Evolutionary conservation across 148 eudicot species (phyloP).

Genomic region (Dianthus caryophyllus): DNA sequence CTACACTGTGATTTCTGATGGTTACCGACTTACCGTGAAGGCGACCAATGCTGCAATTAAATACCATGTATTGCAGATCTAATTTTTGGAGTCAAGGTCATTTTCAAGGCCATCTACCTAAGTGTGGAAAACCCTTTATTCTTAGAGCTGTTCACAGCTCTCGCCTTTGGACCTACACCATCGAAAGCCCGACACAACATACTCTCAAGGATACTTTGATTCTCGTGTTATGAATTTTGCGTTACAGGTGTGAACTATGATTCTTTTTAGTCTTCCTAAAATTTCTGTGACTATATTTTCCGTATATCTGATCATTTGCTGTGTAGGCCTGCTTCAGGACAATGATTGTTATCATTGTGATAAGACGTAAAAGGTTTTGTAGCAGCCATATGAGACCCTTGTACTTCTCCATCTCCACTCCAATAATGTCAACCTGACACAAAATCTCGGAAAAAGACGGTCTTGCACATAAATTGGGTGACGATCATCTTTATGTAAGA

Average conservation of each 20-base stretch:
- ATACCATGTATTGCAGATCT: too few relatives aligned
- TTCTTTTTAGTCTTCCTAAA: background rate
- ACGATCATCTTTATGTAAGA: too few relatives aligned
- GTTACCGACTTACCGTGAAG: too few relatives aligned
- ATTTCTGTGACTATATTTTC: background rate
- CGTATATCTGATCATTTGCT: background rate
- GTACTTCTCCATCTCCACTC: background rate
- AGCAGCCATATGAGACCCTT: constrained; percentile 18
- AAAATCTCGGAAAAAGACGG: too few relatives aligned
- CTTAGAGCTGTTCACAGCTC: background rate
- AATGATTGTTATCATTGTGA: background rate
- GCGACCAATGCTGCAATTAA: too few relatives aligned
- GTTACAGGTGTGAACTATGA: background rate
- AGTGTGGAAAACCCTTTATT: too few relatives aligned
- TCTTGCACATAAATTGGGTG: too few relatives aligned
- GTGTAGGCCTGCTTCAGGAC: constrained; percentile 2
- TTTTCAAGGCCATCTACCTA: background rate
- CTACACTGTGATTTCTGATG: too few relatives aligned
- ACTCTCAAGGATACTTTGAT: background rate
- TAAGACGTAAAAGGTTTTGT: constrained; percentile 9
- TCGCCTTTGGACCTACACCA: background rate
- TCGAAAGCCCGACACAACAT: background rate
- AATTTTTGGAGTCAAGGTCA: background rate
- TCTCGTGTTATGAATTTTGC: background rate
- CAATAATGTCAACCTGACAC: constrained; percentile 7